These are phyloP conservation scores for Monosporozyma unispora DNA, from an alignment of 805 yeast genomes.

Conservation along the genomic window DNA sequence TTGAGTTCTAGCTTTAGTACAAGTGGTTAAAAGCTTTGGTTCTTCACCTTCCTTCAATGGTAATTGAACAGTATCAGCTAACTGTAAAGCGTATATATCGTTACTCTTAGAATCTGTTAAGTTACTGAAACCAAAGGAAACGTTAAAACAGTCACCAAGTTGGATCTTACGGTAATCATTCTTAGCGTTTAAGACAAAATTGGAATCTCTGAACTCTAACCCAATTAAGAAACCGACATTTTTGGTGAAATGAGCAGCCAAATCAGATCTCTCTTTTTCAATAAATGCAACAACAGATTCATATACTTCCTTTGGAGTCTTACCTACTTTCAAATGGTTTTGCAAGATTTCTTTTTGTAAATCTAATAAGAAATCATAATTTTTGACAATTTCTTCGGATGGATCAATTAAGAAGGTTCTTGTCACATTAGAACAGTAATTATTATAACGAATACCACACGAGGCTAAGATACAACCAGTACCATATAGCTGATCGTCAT, in stretches of 20 bases:
- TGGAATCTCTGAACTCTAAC: constrained; percentile 76
- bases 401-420: constrained; percentile 90
- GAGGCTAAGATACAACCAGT: constrained; percentile 76
- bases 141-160: constrained; percentile 65
- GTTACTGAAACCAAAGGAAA: constrained; percentile 70
- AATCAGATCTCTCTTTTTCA: constrained; percentile 53
- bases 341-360: constrained; percentile 58
- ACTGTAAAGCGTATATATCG: constrained; percentile 57
- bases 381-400: constrained; percentile 62
- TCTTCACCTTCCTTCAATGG: constrained; percentile 39
- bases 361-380: constrained; percentile 66
- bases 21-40: constrained; percentile 62
- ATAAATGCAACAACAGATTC: constrained; percentile 52
- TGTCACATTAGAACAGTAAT: constrained; percentile 80
- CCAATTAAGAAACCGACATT: constrained; percentile 87
- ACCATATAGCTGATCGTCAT: constrained; percentile 51
- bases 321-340: constrained; percentile 56
- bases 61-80: constrained; percentile 75
- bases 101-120: constrained; percentile 43
- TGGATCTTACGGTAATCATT: constrained; percentile 51
- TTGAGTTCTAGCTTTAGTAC: constrained; percentile 62
- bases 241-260: constrained; percentile 57
- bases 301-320: constrained; percentile 58
- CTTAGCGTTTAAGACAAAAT: constrained; percentile 62
- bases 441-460: constrained; percentile 77